These are phyloP conservation scores for Alternaria atra DNA, from an alignment of 2,329 filamentous ascomycete species.

Conservation along the genomic window DNA sequence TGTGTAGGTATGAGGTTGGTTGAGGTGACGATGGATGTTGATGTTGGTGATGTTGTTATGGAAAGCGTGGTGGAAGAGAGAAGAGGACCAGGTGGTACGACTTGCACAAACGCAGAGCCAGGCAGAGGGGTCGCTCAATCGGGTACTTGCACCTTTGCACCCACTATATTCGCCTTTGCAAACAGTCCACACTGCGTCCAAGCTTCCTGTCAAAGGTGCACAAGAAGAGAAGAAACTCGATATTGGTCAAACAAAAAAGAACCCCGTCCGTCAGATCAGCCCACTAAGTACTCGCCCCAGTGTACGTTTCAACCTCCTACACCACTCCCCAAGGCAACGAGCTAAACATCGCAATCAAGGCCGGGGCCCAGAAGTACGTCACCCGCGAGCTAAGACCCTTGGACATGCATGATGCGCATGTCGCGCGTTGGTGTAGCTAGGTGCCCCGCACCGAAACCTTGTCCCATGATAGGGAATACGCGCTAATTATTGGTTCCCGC, in stretches of 20 bases:
- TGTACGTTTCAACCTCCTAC: slow-evolving; percentile 1
- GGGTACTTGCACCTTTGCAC: slow-evolving; percentile 3
- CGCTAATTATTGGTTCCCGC: slow-evolving; percentile 16
- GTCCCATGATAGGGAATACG: slow-evolving; percentile 7
- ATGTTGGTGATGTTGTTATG: not conserved
- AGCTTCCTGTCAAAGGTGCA: not conserved
- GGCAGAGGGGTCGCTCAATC: not conserved
- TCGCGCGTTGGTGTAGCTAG: not conserved
- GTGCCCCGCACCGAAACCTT: slow-evolving; percentile 18
- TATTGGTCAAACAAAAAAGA: not conserved
- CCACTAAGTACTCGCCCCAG: slow-evolving; percentile 1
- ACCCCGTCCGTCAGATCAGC: not conserved
- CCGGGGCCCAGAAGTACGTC: slow-evolving; percentile 9
- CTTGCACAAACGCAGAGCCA: not conserved
- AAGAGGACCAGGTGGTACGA: not conserved
- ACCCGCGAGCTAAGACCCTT: slow-evolving; percentile 7
- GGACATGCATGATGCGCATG: slow-evolving; percentile 4
- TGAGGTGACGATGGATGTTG: not conserved
- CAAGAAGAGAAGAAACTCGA: not conserved
- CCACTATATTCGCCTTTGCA: not conserved
- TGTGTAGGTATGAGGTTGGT: not conserved
- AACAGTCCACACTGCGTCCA: not conserved
- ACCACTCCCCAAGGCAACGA: not conserved
- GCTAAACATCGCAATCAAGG: slow-evolving; percentile 1
- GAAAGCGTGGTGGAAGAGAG: not conserved